Evolutionary conservation across 1,284 basidiomycete genomes (phyloP), one percentile per base, ranked within the genome.

Genomic region (Pholiota adiposa): DNA sequence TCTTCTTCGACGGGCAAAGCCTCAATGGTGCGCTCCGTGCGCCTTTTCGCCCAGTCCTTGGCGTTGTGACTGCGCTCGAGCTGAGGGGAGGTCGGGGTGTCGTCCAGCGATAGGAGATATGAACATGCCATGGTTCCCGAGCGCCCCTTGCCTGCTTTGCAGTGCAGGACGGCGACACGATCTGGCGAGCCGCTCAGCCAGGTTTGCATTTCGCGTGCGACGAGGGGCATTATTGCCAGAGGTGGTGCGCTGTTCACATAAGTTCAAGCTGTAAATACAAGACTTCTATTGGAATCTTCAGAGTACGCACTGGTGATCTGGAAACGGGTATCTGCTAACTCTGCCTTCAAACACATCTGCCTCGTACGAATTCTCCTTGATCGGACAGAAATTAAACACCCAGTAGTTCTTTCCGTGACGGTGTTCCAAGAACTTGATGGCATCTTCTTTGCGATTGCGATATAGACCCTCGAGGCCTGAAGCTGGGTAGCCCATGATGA

Each of bases 401-500:
- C 92, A 91, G 70, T 86, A 96, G 66, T 92, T 87, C 67, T 87
- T 82, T 5, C 86, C 85, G 65, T 94, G 92, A 44, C 87, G 81
- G 53, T 86, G 77, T 46, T 91, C 85, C 21, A 96, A 80, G 72
- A 96, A 96, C 54, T 81, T 82, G 65, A 89, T 86, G 0, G 91
- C 92, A 67, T 95, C 90, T 27, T 89, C 85, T 50, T 91, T 81
- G 36, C 82, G 82, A 71, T 97, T 97, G 51, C 94, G 84, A 69
- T 96, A 97, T 38, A 93, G 73, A 0, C 89, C 84, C 66, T 93
- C 92, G 1, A 96, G 69, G 2, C 94, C 94, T 0, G 81, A 77
- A 0, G 94, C 92, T 0, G 94, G 94, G 71, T 91, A 96, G n/a
- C 94, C 90, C 90, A 90, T 94, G 65, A 96, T 90, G 62, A 96